These are phyloP conservation scores for Trichoderma koningiopsis DNA, from an alignment of 2,329 filamentous ascomycete genomes.

Conservation along the genomic window DNA sequence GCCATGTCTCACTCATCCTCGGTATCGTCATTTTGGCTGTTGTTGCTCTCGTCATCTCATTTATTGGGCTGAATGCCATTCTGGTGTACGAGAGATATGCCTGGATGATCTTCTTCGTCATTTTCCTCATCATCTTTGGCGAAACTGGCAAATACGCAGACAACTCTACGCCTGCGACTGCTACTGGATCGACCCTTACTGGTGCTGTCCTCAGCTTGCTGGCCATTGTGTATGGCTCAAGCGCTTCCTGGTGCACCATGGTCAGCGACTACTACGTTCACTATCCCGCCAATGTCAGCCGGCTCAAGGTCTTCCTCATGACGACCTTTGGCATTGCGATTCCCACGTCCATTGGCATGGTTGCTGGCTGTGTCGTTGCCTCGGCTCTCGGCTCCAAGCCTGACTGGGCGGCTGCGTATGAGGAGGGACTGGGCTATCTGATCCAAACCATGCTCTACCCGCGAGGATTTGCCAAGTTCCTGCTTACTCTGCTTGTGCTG, in stretches of 20 bases:
- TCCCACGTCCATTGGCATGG: constrained; percentile 53
- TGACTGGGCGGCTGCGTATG: constrained; percentile 44
- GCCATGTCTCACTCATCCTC: constrained; percentile 50
- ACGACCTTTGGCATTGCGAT: constrained; percentile 51
- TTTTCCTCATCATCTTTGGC: constrained; percentile 54
- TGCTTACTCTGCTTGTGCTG: constrained; percentile 42
- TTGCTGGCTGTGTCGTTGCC: constrained; percentile 47
- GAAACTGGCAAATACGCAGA: constrained; percentile 48
- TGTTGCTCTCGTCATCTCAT: constrained; percentile 52
- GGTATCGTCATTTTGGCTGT: constrained; percentile 56
- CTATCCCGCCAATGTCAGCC: constrained; percentile 49
- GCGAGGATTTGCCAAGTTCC: constrained; percentile 49
- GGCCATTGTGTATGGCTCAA: constrained; percentile 51
- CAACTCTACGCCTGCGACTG: constrained; percentile 37
- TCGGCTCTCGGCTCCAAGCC: constrained; percentile 44
- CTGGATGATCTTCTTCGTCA: constrained; percentile 50
- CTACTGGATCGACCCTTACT: constrained; percentile 41
- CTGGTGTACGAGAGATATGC: constrained; percentile 54
- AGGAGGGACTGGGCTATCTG: constrained; percentile 48
- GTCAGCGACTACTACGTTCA: constrained; percentile 38
- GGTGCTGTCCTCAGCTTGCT: constrained; percentile 47
- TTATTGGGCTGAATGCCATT: constrained; percentile 53
- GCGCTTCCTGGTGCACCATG: constrained; percentile 53
- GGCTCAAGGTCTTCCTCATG: constrained; percentile 50
- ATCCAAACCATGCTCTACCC: constrained; percentile 49